Evolutionary conservation across 202 grass and related monocot species (phyloP), one percentile per base, ranked within the genome.

Genomic region (Panicum hallii): DNA sequence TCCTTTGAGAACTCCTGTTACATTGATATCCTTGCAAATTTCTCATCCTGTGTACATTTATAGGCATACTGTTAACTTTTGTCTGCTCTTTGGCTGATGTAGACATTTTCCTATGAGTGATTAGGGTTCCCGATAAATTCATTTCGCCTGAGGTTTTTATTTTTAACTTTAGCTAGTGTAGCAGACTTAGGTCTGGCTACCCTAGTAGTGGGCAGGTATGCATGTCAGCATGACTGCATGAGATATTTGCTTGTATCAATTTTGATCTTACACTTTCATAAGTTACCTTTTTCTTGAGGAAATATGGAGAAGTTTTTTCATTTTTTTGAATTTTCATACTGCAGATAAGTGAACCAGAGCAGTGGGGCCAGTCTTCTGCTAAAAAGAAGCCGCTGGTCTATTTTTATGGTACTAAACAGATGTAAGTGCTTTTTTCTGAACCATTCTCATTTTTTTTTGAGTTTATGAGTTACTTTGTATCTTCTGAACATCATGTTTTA

Each of bases 361-460:
- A 94, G 63, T 99, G 97, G 97, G 88, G 90, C 64, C 68, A 90
- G 60, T 64, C 82, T 78, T 89, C 90, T 79, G 90, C 88, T 79
- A 92, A 91, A 78, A 99, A 99, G 88, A 99, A 99, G 55, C 67
- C 90, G 4, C 92, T 99, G 69, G 97, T 99, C 73, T 99, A 92
- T 89, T 99, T 99, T 76, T 99, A 99, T 80, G 97, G 97, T 88
- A 99, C 97, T 79, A 91, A 99, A 87, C 97, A 99, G 74, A 94
- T 99, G 97, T 96, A 83, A 99, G 93, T 90, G 74, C 40, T 88
- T 83, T 78, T 75, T 73, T 20, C 20, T 70, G 34, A 87, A 80
- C 34, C 11, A 7, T 74, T 75, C 5, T 70, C 14, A 43, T 10
- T 75, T 62, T 79, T 44, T 28, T 61, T 66, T 67, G 22, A 36